These are phyloP conservation scores for Pythium chondricola DNA, from an alignment of 352 stramenopile genomes.

Conservation along the genomic window DNA sequence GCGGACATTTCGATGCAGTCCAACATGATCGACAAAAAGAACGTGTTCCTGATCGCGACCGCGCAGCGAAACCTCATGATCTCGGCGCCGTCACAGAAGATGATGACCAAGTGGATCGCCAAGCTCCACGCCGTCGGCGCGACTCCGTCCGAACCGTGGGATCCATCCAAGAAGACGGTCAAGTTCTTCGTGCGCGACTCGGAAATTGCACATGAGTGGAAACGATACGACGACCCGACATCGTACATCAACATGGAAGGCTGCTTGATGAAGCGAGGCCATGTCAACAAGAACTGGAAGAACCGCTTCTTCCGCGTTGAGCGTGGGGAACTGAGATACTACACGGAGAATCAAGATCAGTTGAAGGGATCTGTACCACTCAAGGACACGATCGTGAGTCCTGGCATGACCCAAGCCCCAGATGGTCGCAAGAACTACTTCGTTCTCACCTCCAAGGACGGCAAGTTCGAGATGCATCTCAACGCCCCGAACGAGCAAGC, in stretches of 20 bases:
- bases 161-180: slow-evolving; percentile 74
- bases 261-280: slow-evolving; percentile 71
- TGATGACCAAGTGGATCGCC: slow-evolving; percentile 83
- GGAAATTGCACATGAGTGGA: slow-evolving; percentile 76
- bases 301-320: slow-evolving; percentile 87
- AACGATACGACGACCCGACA: slow-evolving; percentile 78
- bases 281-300: slow-evolving; percentile 87
- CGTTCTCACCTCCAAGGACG: slow-evolving; percentile 72
- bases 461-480: slow-evolving; percentile 82
- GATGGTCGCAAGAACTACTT: slow-evolving; percentile 84
- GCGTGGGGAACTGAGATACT: slow-evolving; percentile 73
- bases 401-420: slow-evolving; percentile 73
- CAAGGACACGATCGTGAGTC: slow-evolving; percentile 77
- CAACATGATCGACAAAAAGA: slow-evolving; percentile 76
- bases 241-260: slow-evolving; percentile 87
- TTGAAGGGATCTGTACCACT: slow-evolving; percentile 66
- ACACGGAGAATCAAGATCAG: slow-evolving; percentile 72
- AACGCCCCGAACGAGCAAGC: slow-evolving; percentile 72
- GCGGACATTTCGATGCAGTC: slow-evolving; percentile 79
- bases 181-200: slow-evolving; percentile 75
- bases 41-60: slow-evolving; percentile 78
- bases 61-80: slow-evolving; percentile 77
- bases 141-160: slow-evolving; percentile 58
- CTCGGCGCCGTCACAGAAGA: slow-evolving; percentile 57
- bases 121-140: slow-evolving; percentile 66